phyloP scores from a whole-genome alignment of 768 basidiomycete species.

The Suillus occidentalis region DNA sequence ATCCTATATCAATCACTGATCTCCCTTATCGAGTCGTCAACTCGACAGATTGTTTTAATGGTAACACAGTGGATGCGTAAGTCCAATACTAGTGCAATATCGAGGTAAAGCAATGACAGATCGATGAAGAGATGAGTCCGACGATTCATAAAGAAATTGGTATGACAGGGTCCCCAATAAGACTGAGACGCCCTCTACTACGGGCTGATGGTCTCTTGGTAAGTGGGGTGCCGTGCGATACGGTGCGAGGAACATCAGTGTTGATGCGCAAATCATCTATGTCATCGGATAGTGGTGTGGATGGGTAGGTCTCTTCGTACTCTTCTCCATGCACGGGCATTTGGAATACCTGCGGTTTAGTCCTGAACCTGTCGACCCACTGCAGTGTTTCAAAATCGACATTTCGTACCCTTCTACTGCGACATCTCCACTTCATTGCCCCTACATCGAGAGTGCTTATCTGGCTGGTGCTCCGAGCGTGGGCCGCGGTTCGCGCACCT shows the following conservation, averaged over 20 bases:
- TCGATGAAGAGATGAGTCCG: constrained; percentile 4
- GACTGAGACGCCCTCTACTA: constrained; percentile 53
- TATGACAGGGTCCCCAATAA: constrained; percentile 33
- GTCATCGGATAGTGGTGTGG: constrained; percentile 34
- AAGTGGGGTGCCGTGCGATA: constrained; percentile 47
- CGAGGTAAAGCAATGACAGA: constrained; percentile 3
- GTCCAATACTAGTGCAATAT: constrained; percentile 5
- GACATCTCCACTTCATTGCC: constrained; percentile 58
- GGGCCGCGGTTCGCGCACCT: constrained; percentile 9
- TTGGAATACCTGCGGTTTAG: constrained; percentile 52
- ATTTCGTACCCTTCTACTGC: constrained; percentile 60
- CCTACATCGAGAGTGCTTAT: constrained; percentile 37
- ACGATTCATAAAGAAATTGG: constrained; percentile 12
- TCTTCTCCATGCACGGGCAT: constrained; percentile 37
- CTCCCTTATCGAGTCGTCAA: not conserved
- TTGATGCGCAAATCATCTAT: constrained; percentile 34
- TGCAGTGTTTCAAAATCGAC: constrained; percentile 59
- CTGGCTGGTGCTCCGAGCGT: constrained; percentile 40
- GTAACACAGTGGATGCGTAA: constrained; percentile 3
- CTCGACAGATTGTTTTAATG: not conserved
- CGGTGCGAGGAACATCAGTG: constrained; percentile 34
- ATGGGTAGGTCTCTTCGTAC: constrained; percentile 36
- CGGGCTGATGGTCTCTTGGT: constrained; percentile 65
- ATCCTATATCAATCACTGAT: not conserved
- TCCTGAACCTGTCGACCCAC: constrained; percentile 68